A percentile compares a stretch with the other conserved stretches of the same genome.
phyloP scores from a whole-genome alignment of 352 stramenopile species.

The Globisporangium parvum region DNA sequence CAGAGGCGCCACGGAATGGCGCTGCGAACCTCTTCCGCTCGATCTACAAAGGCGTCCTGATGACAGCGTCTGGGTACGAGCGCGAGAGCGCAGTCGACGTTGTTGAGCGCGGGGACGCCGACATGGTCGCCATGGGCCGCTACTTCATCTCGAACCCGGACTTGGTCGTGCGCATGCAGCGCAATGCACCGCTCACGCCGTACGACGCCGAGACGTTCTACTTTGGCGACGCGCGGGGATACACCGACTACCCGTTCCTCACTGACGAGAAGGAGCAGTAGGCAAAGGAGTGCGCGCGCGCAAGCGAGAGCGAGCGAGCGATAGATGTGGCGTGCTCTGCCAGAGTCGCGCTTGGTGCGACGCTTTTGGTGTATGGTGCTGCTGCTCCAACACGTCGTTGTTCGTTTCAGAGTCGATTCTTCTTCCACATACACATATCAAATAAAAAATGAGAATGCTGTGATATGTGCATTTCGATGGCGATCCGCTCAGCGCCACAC shows the following conservation, averaged over 20 bases:
- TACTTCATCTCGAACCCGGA: constrained; percentile 50
- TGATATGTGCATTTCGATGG: no score
- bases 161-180: constrained; percentile 22
- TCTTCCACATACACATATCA: no score
- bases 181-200: constrained; percentile 19
- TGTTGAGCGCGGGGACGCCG: constrained; percentile 39
- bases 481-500: no score
- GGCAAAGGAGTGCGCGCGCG: no score
- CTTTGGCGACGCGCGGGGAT: constrained; percentile 14
- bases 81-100: constrained; percentile 39
- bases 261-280: not conserved
- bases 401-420: no score
- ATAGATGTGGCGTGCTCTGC: not conserved
- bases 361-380: no score
- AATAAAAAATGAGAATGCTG: no score
- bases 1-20: constrained; percentile 29
- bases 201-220: constrained; percentile 23
- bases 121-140: constrained; percentile 61
- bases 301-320: no score
- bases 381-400: no score
- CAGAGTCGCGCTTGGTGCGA: no score
- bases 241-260: constrained; percentile 23
- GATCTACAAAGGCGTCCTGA: constrained; percentile 54
- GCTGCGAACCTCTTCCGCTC: constrained; percentile 39
- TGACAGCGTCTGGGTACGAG: constrained; percentile 53